phyloP scores from a whole-genome alignment of 257 asterid genomes.

The Hygrophila difformis region DNA sequence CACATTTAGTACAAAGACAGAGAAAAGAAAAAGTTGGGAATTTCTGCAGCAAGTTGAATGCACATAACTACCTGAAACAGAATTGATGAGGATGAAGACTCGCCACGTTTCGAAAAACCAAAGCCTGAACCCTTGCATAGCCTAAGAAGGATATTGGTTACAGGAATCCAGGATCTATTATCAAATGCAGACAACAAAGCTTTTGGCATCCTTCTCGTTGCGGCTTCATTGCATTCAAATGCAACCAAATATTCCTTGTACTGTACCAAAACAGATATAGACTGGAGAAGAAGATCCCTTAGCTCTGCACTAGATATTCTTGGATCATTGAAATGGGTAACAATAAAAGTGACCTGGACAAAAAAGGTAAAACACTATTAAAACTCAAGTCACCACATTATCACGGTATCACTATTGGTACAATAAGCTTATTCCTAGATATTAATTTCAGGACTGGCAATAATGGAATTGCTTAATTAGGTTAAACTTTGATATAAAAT shows the following conservation, averaged over 20 bases:
- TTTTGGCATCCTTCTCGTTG: constrained; percentile 60
- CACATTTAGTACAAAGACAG: constrained; percentile 4
- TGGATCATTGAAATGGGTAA: constrained; percentile 83
- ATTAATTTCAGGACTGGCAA: background rate
- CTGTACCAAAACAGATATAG: constrained; percentile 79
- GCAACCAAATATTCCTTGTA: constrained; percentile 74
- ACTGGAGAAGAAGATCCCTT: constrained; percentile 92
- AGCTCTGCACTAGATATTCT: constrained; percentile 87
- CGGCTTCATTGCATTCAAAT: constrained; percentile 86
- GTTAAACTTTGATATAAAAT: background rate
- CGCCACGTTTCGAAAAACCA: constrained; percentile 71
- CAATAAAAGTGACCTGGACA: constrained; percentile 73
- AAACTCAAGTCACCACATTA: background rate
- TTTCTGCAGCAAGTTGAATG: constrained; percentile 7
- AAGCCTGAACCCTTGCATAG: constrained; percentile 83
- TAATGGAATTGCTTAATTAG: background rate
- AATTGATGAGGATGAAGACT: constrained; percentile 72
- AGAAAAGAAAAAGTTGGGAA: constrained; percentile 6
- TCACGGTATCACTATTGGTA: background rate
- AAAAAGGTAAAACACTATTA: constrained; percentile 4
- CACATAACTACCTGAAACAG: constrained; percentile 55
- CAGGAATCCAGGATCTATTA: constrained; percentile 91
- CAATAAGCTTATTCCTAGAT: constrained; percentile 1
- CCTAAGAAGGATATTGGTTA: constrained; percentile 72
- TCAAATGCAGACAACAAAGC: constrained; percentile 82